Evolutionary conservation across 2,329 filamentous ascomycete genomes (phyloP), one percentile per base, ranked within the genome.

Genomic region (Neophaeococcomyces aloes): DNA sequence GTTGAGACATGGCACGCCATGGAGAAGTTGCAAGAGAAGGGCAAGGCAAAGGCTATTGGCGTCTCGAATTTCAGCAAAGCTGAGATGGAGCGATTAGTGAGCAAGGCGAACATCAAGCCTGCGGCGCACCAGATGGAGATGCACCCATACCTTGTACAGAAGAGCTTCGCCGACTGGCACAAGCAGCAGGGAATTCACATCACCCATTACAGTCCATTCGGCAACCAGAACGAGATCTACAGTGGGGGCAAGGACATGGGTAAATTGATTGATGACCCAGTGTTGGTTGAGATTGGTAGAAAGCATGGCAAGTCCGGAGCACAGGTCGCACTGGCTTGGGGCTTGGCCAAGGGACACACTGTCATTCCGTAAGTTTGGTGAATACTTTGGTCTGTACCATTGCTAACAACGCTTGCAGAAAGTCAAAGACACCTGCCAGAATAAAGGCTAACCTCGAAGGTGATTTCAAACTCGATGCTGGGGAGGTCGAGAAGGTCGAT

Each of bases 381-480:
- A 14, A 3, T 27, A 11, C 10, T 2, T 4, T 23, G n/a, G 3
- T 14, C 19, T 18, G 3, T 15, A 23, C 11, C 18, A 25, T 19
- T 7, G 7, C 14, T 27, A 13, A 38, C 17, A 14, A 15, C 5
- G 7, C 3, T 3, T 19, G 17, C 25, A 41, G 29, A n/a, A 40
- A 45, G 29, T 67, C 64, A 23, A 72, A 72, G 57, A 67, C 63
- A 0, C 62, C 64, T 0, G 48, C 56, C 19, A 57, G 67, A 11
- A 70, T 71, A 48, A 59, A 57, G 51, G 51, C 56, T 17, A 71
- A 71, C 42, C 48, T 69, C 7, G 64, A 65, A 42, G 63, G 61
- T 7, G 74, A 78, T 55, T 83, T 83, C 58, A 70, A 73, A 55
- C 65, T 83, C 19, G 67, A 69, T 1, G 53, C 57, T 0, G 72